Evolutionary conservation across 208 protist genomes (phyloP).

Genomic region (Crithidia brevicula): DNA sequence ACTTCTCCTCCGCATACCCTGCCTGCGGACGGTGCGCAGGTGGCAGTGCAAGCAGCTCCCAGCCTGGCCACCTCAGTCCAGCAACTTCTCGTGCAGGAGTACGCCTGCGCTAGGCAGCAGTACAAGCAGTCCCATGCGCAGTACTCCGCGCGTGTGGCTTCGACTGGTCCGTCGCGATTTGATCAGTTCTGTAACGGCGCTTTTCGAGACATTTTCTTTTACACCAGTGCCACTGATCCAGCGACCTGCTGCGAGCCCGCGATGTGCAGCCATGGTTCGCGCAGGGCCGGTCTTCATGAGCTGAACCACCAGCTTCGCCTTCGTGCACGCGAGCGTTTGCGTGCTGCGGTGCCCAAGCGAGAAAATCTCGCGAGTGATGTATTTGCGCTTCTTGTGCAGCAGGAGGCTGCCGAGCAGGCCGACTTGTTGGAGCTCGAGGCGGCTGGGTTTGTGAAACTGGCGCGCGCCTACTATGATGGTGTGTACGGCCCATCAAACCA

Average conservation of each 20-base stretch:
- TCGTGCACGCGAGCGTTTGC: constrained; percentile 12
- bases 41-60: background rate
- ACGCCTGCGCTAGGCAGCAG: constrained; percentile 26
- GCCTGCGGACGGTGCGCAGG: background rate
- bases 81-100: constrained; percentile 21
- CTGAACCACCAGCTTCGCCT: constrained; percentile 36
- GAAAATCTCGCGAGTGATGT: constrained; percentile 6
- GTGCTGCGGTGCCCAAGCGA: background rate
- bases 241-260: constrained; percentile 15
- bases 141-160: constrained; percentile 25
- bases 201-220: constrained; percentile 24
- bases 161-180: constrained; percentile 10
- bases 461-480: constrained; percentile 31
- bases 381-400: constrained; percentile 27
- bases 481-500: constrained; percentile 21
- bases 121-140: constrained; percentile 35
- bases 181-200: constrained; percentile 15
- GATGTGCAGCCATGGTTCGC: constrained; percentile 14
- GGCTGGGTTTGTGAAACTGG: constrained; percentile 25
- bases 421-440: constrained; percentile 41
- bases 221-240: constrained; percentile 33
- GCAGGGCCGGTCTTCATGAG: constrained; percentile 21
- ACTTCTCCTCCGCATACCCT: background rate
- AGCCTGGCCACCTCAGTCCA: constrained; percentile 10
- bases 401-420: constrained; percentile 36